Percentiles rank a stretch among this genome's conserved stretches.
These are phyloP conservation scores for Spathaspora sp. DNA, from an alignment of 1,139 yeast genomes.

Conservation along the genomic window DNA sequence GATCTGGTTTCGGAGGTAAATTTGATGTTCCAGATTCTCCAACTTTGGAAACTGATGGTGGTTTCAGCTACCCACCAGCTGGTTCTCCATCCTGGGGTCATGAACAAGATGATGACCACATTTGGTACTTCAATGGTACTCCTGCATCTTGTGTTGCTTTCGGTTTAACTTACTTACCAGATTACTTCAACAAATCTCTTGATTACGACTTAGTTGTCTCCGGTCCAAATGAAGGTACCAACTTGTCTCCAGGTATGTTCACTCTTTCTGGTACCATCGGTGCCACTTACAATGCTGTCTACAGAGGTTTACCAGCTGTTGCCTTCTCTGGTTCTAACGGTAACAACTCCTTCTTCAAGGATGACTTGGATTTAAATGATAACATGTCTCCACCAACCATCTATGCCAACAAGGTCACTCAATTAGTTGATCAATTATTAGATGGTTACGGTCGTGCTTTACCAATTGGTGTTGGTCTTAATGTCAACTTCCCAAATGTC, in stretches of 20 bases:
- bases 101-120: slow-evolving; percentile 39
- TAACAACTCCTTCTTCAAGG: slow-evolving; percentile 45
- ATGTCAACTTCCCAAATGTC: slow-evolving; percentile 42
- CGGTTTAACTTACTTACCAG: slow-evolving; percentile 44
- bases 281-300: slow-evolving; percentile 43
- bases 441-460: slow-evolving; percentile 33
- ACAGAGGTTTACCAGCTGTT: slow-evolving; percentile 43
- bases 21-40: slow-evolving; percentile 46
- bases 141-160: slow-evolving; percentile 47
- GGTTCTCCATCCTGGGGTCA: slow-evolving; percentile 52
- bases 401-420: slow-evolving; percentile 31
- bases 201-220: slow-evolving; percentile 40
- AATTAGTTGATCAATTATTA: slow-evolving; percentile 34
- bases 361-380: slow-evolving; percentile 32
- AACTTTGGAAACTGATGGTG: slow-evolving; percentile 43
- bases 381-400: slow-evolving; percentile 35
- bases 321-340: slow-evolving; percentile 47
- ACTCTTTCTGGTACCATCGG: slow-evolving; percentile 48
- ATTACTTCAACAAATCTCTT: slow-evolving; percentile 33
- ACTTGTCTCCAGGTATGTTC: slow-evolving; percentile 36
- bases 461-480: slow-evolving; percentile 42
- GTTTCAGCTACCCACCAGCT: slow-evolving; percentile 37
- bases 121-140: slow-evolving; percentile 53
- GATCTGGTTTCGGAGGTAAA: slow-evolving; percentile 60
- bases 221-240: slow-evolving; percentile 50